These are phyloP conservation scores for Xerocomellus amylosporus DNA, from an alignment of 768 basidiomycete species.

Conservation along the genomic window DNA sequence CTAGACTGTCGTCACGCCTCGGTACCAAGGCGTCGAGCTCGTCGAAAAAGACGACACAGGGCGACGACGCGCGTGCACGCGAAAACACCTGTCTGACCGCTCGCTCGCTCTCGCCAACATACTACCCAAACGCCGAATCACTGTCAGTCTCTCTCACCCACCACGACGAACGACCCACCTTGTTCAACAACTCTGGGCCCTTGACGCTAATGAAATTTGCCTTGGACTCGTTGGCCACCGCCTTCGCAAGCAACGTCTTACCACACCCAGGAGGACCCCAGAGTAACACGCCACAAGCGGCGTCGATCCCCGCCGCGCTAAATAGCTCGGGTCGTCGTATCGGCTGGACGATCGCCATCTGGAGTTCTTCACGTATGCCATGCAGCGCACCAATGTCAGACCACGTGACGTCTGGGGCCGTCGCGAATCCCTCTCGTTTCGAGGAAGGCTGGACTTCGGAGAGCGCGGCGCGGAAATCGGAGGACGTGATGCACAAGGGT, in stretches of 20 bases:
- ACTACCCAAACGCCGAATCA: conserved; percentile 45
- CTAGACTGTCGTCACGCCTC: conserved; percentile 83
- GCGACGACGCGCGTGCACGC: conserved; percentile 87
- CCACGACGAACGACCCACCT: conserved; percentile 48
- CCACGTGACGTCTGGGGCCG: conserved; percentile 95
- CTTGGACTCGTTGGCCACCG: conserved; percentile 91
- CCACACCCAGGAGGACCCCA: conserved; percentile 99
- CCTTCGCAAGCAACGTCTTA: conserved; percentile 96
- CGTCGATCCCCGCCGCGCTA: conserved; percentile 81
- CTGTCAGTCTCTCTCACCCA: conserved; percentile 1
- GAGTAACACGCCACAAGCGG: conserved; percentile 90
- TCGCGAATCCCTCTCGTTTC: conserved; percentile 96
- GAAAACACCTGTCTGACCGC: conserved; percentile 95
- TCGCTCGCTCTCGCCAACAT: conserved; percentile 95
- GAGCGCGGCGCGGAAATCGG: conserved; percentile 82
- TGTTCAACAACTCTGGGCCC: conserved; percentile 95
- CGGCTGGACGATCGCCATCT: conserved; percentile 97
- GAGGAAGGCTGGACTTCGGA: conserved; percentile 91
- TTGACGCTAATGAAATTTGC: conserved; percentile 99
- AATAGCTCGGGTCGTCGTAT: conserved; percentile 90
- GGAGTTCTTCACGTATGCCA: conserved; percentile 81
- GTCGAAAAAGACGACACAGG: conserved; percentile 95
- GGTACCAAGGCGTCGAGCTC: conserved; percentile 93
- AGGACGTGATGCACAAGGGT: conserved; percentile 74
- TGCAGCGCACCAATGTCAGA: conserved; percentile 92